Conservation (phyloP, 768 basidiomycete species). For the Collybia sordida region DNA sequence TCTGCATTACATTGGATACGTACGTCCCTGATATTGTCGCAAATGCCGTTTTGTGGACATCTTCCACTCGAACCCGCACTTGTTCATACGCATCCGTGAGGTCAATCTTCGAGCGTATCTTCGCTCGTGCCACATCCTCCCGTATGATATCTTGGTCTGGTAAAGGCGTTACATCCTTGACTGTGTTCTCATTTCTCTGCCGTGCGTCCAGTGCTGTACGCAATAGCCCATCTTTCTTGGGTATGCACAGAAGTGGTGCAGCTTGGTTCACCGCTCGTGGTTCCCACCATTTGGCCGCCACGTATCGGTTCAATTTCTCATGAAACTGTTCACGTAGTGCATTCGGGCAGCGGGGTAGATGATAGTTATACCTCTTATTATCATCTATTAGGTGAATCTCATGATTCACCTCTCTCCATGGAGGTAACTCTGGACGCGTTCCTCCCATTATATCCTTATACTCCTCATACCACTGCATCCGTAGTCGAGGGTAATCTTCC, state of each 20-base stretch:
- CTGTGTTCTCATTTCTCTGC: constrained; percentile 39
- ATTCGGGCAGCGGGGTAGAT: constrained; percentile 29
- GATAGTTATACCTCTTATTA: constrained; percentile 25
- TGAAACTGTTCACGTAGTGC: constrained; percentile 23
- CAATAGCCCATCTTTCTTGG: constrained; percentile 31
- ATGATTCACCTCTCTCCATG: constrained; percentile 35
- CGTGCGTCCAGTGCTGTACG: constrained; percentile 32
- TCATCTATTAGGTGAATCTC: constrained; percentile 35
- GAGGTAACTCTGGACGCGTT: constrained; percentile 24
- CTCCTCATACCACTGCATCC: constrained; percentile 18
- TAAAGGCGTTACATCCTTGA: constrained; percentile 37
- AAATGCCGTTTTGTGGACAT: constrained; percentile 32
- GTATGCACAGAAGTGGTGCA: constrained; percentile 30
- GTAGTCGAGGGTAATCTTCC: constrained; percentile 13
- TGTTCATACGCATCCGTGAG: constrained; percentile 43
- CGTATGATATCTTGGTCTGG: constrained; percentile 36
- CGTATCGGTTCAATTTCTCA: constrained; percentile 31
- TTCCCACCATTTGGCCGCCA: constrained; percentile 34
- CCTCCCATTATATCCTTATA: constrained; percentile 22
- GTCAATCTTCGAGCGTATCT: constrained; percentile 38
- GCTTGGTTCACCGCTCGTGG: constrained; percentile 17
- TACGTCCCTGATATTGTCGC: constrained; percentile 36
- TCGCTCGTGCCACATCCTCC: constrained; percentile 29
- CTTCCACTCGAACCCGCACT: constrained; percentile 25
- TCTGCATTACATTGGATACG: constrained; percentile 39